Conservation (phyloP, 2,329 filamentous ascomycete species). For the Ascochyta viciae-villosae region DNA sequence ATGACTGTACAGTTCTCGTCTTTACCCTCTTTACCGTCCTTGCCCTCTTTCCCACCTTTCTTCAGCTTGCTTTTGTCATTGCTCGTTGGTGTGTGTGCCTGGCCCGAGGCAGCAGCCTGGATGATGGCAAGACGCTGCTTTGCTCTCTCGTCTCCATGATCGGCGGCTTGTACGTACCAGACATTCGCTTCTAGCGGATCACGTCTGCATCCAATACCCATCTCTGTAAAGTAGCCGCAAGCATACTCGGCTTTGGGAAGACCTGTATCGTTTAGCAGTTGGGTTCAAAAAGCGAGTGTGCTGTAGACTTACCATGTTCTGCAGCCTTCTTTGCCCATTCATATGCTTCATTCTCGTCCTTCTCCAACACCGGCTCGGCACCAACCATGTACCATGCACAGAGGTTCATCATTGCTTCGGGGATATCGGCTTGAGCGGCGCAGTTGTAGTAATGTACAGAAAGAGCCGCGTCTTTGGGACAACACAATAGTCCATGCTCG, state of each 20-base stretch:
- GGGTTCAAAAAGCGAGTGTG: not conserved
- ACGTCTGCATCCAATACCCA: conserved; percentile 93
- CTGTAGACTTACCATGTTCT: conserved; percentile 71
- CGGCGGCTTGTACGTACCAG: conserved; percentile 96
- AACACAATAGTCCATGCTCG: conserved; percentile 86
- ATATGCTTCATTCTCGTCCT: conserved; percentile 94
- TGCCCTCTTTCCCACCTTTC: conserved; percentile 29
- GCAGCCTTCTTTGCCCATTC: conserved; percentile 93
- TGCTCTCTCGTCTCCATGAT: conserved; percentile 87
- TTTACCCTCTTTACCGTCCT: conserved; percentile 32
- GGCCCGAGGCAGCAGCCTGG: conserved; percentile 75
- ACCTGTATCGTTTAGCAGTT: conserved; percentile 55
- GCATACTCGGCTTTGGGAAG: conserved; percentile 83
- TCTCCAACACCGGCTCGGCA: conserved; percentile 87
- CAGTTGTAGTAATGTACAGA: conserved; percentile 98
- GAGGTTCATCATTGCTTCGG: conserved; percentile 94
- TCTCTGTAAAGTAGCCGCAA: conserved; percentile 96
- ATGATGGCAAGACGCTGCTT: conserved; percentile 88
- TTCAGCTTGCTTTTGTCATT: conserved; percentile 42
- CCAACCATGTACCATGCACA: conserved; percentile 99
- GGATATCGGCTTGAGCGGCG: conserved; percentile 83
- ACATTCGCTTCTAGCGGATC: conserved; percentile 97
- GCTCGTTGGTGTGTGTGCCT: conserved; percentile 29
- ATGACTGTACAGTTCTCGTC: conserved; percentile 51
- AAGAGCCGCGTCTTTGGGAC: conserved; percentile 87